Conservation (phyloP, 2,329 filamentous ascomycete genomes). For the Lasiodiplodia citricola region DNA sequence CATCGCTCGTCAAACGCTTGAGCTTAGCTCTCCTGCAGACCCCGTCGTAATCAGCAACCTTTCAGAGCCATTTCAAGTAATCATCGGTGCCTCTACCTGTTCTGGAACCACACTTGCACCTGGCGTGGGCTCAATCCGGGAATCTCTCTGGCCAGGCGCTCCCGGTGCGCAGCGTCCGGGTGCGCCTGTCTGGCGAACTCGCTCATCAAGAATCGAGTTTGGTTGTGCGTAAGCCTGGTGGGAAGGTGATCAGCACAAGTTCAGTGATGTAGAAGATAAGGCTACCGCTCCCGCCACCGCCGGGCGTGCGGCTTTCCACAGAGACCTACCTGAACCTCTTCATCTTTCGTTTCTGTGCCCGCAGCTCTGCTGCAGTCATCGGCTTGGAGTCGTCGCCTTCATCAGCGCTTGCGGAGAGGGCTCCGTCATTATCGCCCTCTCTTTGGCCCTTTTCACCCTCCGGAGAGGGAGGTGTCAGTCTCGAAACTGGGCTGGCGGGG, state of each 20-base stretch:
- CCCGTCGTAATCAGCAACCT: neutral
- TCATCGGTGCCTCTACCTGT: constrained; percentile 69
- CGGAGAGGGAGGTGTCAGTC: constrained; percentile 52
- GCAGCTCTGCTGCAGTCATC: constrained; percentile 54
- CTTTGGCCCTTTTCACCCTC: constrained; percentile 46
- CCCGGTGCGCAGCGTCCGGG: constrained; percentile 87
- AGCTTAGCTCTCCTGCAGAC: constrained; percentile 62
- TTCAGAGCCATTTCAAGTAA: neutral
- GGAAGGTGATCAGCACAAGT: neutral
- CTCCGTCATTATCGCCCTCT: constrained; percentile 47
- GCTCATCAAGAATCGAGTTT: constrained; percentile 97
- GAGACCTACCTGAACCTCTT: constrained; percentile 74
- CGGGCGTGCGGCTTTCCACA: neutral
- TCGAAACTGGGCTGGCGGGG: constrained; percentile 52
- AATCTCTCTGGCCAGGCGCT: constrained; percentile 85
- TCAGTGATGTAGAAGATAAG: neutral
- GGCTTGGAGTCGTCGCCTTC: constrained; percentile 41
- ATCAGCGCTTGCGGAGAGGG: constrained; percentile 34
- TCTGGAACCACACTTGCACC: constrained; percentile 98
- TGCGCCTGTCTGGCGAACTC: constrained; percentile 95
- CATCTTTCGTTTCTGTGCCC: constrained; percentile 61
- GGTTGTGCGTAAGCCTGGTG: constrained; percentile 86
- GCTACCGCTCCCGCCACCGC: neutral
- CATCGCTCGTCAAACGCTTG: constrained; percentile 65
- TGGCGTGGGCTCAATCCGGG: constrained; percentile 89